Percentiles rank a stretch among this genome's conserved stretches.
Evolutionary conservation across 1,284 basidiomycete species (phyloP).

Genomic region (Trametes pubescens): DNA sequence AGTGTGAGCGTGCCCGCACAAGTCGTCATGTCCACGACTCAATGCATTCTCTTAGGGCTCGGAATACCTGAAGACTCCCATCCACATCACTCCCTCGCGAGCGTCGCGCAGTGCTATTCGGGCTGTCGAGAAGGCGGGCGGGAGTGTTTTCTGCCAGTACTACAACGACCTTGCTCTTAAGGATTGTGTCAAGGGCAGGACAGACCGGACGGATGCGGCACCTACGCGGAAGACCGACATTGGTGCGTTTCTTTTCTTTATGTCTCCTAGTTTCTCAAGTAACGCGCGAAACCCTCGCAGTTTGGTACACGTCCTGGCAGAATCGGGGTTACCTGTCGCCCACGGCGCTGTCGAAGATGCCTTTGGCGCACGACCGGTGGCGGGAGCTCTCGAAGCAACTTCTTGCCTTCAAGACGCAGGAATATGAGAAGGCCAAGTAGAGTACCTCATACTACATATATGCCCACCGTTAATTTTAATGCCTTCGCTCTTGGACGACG

Average conservation of each 20-base stretch:
- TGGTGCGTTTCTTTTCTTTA: slow-evolving; percentile 56
- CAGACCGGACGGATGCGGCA: slow-evolving; percentile 74
- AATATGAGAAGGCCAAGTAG: slow-evolving; percentile 56
- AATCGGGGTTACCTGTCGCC: slow-evolving; percentile 80
- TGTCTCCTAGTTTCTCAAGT: neutral
- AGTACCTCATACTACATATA: slow-evolving; percentile 9
- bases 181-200: slow-evolving; percentile 80
- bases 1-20: slow-evolving; percentile 59
- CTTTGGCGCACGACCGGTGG: slow-evolving; percentile 75
- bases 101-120: slow-evolving; percentile 89
- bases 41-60: slow-evolving; percentile 58
- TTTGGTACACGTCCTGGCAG: slow-evolving; percentile 78
- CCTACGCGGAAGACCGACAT: slow-evolving; percentile 90
- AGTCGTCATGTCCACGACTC: neutral
- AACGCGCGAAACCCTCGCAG: slow-evolving; percentile 48
- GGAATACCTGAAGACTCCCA: slow-evolving; percentile 71
- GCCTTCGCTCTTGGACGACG: neutral
- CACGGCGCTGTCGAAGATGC: slow-evolving; percentile 62
- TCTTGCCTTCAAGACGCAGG: slow-evolving; percentile 65
- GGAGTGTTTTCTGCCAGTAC: slow-evolving; percentile 89
- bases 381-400: slow-evolving; percentile 68
- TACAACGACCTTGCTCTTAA: slow-evolving; percentile 89
- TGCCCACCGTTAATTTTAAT: slow-evolving; percentile 4
- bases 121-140: slow-evolving; percentile 85
- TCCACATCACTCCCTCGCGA: slow-evolving; percentile 86